A percentile compares a stretch with the other conserved stretches of the same genome.
Conservation (phyloP, 176 grass and related monocot species). For the Cymbopogon citratus region DNA sequence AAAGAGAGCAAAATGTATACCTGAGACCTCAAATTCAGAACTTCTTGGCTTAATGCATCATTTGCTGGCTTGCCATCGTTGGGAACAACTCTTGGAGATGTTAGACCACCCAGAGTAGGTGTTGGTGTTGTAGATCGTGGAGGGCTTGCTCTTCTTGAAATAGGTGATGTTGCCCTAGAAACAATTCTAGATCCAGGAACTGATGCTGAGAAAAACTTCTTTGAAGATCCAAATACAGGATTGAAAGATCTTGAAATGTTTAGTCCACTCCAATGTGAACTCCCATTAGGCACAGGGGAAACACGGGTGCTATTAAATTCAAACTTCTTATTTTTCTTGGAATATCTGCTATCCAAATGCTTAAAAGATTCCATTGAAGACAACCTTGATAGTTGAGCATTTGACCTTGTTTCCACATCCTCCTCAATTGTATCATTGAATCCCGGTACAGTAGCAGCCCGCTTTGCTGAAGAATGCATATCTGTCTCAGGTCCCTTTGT, state of each 20-base stretch:
- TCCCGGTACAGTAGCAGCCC: conserved; percentile 46
- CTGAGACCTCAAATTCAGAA: conserved; percentile 79
- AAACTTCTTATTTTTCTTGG: conserved; percentile 92
- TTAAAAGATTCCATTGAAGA: conserved; percentile 88
- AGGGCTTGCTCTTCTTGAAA: conserved; percentile 79
- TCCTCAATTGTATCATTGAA: conserved; percentile 59
- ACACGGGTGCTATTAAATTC: conserved; percentile 87
- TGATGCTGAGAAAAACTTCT: conserved; percentile 94
- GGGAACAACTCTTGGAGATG: conserved; percentile 52
- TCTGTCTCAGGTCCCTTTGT: conserved; percentile 62
- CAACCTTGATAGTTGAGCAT: conserved; percentile 72
- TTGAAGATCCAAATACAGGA: conserved; percentile 97
- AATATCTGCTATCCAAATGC: conserved; percentile 59
- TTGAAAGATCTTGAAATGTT: conserved; percentile 95
- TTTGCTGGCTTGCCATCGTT: conserved; percentile 41
- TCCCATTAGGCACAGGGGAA: conserved; percentile 84
- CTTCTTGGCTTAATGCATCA: conserved; percentile 64
- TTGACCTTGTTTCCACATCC: conserved; percentile 63
- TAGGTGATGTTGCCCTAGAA: conserved; percentile 85
- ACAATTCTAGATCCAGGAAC: conserved; percentile 96
- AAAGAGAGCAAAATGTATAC: conserved; percentile 29
- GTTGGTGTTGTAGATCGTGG: conserved; percentile 86
- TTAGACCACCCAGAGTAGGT: conserved; percentile 76
- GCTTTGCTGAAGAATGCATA: conserved; percentile 52
- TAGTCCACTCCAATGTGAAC: conserved; percentile 69